A percentile compares a stretch with the other conserved stretches of the same genome.
Evolutionary conservation across 1,284 basidiomycete genomes (phyloP).

Genomic region (Rhodotorula sp.): DNA sequence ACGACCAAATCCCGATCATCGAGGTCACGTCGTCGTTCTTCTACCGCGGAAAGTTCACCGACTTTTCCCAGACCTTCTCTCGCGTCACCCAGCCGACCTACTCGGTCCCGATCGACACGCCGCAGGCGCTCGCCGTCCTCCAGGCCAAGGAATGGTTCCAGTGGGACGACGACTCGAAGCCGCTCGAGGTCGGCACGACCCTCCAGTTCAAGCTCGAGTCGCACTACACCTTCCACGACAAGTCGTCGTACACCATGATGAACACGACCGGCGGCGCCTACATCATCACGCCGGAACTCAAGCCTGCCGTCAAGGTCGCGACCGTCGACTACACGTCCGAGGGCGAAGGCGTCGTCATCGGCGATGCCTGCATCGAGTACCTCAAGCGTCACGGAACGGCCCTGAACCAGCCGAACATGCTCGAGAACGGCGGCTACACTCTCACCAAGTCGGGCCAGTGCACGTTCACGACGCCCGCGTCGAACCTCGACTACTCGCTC

Average conservation of each 20-base stretch:
- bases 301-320: constrained; percentile 69
- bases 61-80: constrained; percentile 96
- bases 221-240: constrained; percentile 87
- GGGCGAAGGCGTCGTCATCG: constrained; percentile 68
- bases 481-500: constrained; percentile 91
- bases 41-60: constrained; percentile 89
- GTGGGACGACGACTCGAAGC: constrained; percentile 81
- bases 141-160: constrained; percentile 98
- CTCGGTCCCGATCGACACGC: constrained; percentile 69
- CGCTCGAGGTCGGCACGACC: constrained; percentile 71
- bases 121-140: constrained; percentile 83
- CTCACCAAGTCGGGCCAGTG: constrained; percentile 57
- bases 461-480: constrained; percentile 60
- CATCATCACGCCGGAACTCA: constrained; percentile 42
- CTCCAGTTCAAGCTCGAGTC: constrained; percentile 88
- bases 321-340: constrained; percentile 76
- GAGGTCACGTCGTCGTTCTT: constrained; percentile 95
- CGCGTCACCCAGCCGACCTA: constrained; percentile 85
- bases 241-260: constrained; percentile 77
- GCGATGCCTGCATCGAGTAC: constrained; percentile 92
- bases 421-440: constrained; percentile 82
- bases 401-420: constrained; percentile 71
- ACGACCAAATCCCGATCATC: constrained; percentile 65
- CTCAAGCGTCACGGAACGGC: constrained; percentile 83
- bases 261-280: constrained; percentile 78